A percentile compares a stretch with the other conserved stretches of the same genome.
These are phyloP conservation scores for Trypanosoma brucei DNA, from an alignment of 208 protist genomes.

Conservation along the genomic window DNA sequence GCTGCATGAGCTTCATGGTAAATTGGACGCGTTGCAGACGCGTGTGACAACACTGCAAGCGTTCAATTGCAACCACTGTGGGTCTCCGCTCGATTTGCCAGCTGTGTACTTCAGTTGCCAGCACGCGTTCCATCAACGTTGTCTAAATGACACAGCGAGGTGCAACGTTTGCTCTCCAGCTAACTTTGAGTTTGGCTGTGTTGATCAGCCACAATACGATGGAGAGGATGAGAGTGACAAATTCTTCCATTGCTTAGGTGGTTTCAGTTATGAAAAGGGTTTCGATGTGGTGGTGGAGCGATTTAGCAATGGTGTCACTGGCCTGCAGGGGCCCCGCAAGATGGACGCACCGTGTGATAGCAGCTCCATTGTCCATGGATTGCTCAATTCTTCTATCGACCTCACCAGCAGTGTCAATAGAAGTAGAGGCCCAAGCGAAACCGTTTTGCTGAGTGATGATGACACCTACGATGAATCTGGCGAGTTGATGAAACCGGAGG, in stretches of 20 bases:
- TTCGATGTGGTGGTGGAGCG: slow-evolving; percentile 91
- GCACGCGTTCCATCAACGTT: slow-evolving; percentile 92
- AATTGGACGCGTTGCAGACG: slow-evolving; percentile 68
- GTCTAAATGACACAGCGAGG: slow-evolving; percentile 55
- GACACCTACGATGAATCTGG: slow-evolving; percentile 31
- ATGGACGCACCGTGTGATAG: too few relatives aligned
- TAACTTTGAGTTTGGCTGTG: slow-evolving; percentile 21
- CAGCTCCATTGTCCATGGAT: too few relatives aligned
- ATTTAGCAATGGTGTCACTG: slow-evolving; percentile 84
- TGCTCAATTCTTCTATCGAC: too few relatives aligned
- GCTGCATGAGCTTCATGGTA: slow-evolving; percentile 52
- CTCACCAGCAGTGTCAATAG: too few relatives aligned
- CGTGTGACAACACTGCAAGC: slow-evolving; percentile 84
- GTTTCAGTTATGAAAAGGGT: slow-evolving; percentile 43
- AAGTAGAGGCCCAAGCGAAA: neutral
- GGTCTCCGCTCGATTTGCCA: slow-evolving; percentile 85
- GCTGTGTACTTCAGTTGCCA: slow-evolving; percentile 93
- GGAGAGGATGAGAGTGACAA: neutral
- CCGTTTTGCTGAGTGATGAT: slow-evolving; percentile 9
- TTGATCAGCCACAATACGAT: slow-evolving; percentile 19
- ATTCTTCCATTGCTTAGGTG: slow-evolving; percentile 25
- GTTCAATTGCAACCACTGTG: slow-evolving; percentile 81
- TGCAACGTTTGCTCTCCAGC: slow-evolving; percentile 50
- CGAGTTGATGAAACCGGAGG: slow-evolving; percentile 24
- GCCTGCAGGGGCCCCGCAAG: slow-evolving; percentile 9